Conservation (phyloP, 202 grass and related monocot species). For the Hordeum pubiflorum region DNA sequence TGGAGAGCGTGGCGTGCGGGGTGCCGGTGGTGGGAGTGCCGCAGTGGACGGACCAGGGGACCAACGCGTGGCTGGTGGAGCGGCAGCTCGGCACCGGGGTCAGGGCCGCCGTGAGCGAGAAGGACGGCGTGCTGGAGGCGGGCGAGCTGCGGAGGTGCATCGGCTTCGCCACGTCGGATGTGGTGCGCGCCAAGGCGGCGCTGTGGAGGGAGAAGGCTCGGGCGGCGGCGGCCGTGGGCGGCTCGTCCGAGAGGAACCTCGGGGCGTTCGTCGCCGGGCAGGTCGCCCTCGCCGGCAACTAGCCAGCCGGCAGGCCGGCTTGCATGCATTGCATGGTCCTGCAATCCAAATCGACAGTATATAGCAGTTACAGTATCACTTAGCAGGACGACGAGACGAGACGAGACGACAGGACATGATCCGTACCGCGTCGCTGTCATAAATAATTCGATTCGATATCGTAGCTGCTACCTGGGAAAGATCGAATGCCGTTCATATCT, state of each 20-base stretch:
- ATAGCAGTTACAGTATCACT: not conserved
- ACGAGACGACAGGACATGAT: too few relatives aligned
- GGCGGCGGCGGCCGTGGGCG: conserved; percentile 24
- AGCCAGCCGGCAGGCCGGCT: not conserved
- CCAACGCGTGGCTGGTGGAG: conserved; percentile 34
- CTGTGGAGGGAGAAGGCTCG: conserved; percentile 40
- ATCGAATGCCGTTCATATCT: too few relatives aligned
- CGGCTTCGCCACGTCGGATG: conserved; percentile 26
- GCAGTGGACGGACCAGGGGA: conserved; percentile 41
- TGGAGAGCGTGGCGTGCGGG: conserved; percentile 42
- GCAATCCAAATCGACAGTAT: too few relatives aligned
- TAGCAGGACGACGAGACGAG: not conserved
- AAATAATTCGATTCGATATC: not conserved
- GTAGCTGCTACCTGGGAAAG: not conserved
- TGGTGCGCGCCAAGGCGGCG: conserved; percentile 39
- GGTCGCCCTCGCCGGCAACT: not conserved
- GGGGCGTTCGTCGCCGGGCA: conserved; percentile 26
- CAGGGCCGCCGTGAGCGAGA: conserved; percentile 22
- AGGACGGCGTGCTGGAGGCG: conserved; percentile 40
- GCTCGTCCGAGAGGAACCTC: conserved; percentile 49
- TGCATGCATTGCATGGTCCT: too few relatives aligned
- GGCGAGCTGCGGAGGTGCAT: conserved; percentile 42
- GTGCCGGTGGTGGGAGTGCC: conserved; percentile 33
- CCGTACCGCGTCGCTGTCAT: not conserved
- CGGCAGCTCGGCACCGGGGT: conserved; percentile 36